A percentile compares a stretch with the other conserved stretches of the same genome.
phyloP scores from a whole-genome alignment of 2,329 filamentous ascomycete genomes.

The Arthroderma sp. region DNA sequence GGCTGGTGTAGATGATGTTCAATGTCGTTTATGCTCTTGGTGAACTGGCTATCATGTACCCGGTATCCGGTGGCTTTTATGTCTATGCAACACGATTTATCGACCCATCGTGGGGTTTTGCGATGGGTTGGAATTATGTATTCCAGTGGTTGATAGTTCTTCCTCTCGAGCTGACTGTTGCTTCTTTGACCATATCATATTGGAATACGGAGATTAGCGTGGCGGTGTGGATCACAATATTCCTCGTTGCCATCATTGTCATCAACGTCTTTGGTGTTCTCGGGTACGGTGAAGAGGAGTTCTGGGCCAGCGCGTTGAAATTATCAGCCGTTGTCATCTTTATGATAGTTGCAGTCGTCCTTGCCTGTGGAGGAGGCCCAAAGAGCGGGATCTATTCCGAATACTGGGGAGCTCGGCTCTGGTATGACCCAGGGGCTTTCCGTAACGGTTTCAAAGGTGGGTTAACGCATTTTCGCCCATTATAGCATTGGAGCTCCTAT shows the following conservation, averaged over 20 bases:
- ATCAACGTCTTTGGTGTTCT: conserved; percentile 79
- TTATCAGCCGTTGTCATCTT: conserved; percentile 70
- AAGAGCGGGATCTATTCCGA: conserved; percentile 19
- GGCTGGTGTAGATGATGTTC: conserved; percentile 37
- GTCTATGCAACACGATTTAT: conserved; percentile 48
- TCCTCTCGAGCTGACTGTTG: conserved; percentile 70
- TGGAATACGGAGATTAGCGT: conserved; percentile 40
- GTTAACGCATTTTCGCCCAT: background rate
- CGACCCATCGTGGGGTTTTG: conserved; percentile 43
- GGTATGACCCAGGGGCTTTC: conserved; percentile 54
- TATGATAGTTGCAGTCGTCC: conserved; percentile 70
- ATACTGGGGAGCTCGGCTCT: conserved; percentile 50
- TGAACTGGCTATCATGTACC: conserved; percentile 49
- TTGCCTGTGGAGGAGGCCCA: conserved; percentile 31
- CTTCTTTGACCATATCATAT: conserved; percentile 63
- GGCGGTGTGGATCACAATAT: conserved; percentile 50
- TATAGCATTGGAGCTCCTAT: too few species aligned
- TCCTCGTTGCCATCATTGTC: conserved; percentile 54
- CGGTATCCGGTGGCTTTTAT: conserved; percentile 50
- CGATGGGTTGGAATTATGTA: conserved; percentile 48
- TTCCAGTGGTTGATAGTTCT: conserved; percentile 72
- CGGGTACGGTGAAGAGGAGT: conserved; percentile 73
- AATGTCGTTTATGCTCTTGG: conserved; percentile 47
- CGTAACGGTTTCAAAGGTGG: conserved; percentile 43
- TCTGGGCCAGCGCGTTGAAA: conserved; percentile 69